Conservation (phyloP, 257 asterid genomes). For the Euphrasia confusa region DNA sequence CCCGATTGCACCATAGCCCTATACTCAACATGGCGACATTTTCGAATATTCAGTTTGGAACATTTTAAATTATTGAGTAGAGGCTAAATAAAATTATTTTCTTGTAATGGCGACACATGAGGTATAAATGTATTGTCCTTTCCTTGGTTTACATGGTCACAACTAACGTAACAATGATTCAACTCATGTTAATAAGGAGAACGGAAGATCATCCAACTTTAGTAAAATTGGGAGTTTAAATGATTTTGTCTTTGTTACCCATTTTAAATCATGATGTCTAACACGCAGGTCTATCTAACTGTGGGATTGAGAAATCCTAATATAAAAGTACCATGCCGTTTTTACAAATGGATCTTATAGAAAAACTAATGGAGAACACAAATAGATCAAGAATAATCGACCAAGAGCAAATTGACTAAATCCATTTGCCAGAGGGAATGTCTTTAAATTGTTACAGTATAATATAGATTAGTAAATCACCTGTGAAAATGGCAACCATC, state of each 20-base stretch:
- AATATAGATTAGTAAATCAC: constrained; percentile 31
- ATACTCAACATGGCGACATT: background rate
- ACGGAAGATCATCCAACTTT: background rate
- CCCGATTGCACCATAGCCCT: background rate
- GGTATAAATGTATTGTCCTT: background rate
- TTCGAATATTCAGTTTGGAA: background rate
- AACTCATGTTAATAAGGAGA: background rate
- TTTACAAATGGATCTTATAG: background rate
- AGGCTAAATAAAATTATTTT: background rate
- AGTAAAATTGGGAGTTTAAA: background rate
- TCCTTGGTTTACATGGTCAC: constrained; percentile 6
- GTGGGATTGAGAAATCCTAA: too few species aligned
- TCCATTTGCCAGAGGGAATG: background rate
- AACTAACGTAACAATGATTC: background rate
- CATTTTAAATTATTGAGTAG: background rate
- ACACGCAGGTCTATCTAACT: background rate
- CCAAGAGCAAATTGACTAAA: background rate
- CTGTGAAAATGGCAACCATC: constrained; percentile 97
- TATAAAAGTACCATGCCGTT: background rate
- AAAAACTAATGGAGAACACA: background rate
- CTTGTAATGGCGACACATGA: background rate
- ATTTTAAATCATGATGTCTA: background rate
- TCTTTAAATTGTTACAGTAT: background rate
- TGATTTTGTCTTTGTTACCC: background rate
- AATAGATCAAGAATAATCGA: constrained; percentile 7